Percentiles rank a stretch among this genome's conserved stretches.
phyloP scores from a whole-genome alignment of 495 filamentous ascomycete genomes.

The Penicillium longicatenatum region DNA sequence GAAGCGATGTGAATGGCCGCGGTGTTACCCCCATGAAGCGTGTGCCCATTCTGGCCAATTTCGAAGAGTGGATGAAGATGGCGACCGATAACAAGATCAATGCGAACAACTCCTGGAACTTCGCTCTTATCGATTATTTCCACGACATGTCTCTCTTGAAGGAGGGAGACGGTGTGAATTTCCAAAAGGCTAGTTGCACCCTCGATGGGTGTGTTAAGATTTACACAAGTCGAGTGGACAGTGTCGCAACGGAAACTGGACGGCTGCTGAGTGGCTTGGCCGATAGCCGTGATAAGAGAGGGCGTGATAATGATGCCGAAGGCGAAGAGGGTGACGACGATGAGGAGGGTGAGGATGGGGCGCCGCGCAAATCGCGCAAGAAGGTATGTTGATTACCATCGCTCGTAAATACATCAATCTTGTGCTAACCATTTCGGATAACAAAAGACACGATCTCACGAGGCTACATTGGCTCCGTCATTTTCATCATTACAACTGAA shows the following conservation, averaged over 20 bases:
- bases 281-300: constrained; percentile 82
- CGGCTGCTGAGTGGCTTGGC: constrained; percentile 93
- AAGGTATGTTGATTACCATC: constrained; percentile 47
- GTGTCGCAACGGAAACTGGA: constrained; percentile 95
- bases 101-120: constrained; percentile 98
- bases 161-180: constrained; percentile 96
- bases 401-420: neutral
- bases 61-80: constrained; percentile 99
- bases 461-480: constrained; percentile 85
- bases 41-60: constrained; percentile 93
- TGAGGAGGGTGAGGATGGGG: constrained; percentile 81
- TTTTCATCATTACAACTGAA: constrained; percentile 90
- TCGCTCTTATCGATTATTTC: constrained; percentile 98
- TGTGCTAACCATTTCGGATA: neutral
- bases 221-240: constrained; percentile 97
- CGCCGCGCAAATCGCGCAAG: constrained; percentile 73
- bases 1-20: constrained; percentile 63
- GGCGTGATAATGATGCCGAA: constrained; percentile 64
- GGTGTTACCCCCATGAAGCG: constrained; percentile 95
- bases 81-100: constrained; percentile 99
- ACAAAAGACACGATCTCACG: constrained; percentile 74
- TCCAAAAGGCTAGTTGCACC: constrained; percentile 97
- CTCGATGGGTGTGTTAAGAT: constrained; percentile 99
- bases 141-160: constrained; percentile 98
- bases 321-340: constrained; percentile 67